These are phyloP conservation scores for Pseudocercospora vitis DNA, from an alignment of 2,329 filamentous ascomycete genomes.

Conservation along the genomic window DNA sequence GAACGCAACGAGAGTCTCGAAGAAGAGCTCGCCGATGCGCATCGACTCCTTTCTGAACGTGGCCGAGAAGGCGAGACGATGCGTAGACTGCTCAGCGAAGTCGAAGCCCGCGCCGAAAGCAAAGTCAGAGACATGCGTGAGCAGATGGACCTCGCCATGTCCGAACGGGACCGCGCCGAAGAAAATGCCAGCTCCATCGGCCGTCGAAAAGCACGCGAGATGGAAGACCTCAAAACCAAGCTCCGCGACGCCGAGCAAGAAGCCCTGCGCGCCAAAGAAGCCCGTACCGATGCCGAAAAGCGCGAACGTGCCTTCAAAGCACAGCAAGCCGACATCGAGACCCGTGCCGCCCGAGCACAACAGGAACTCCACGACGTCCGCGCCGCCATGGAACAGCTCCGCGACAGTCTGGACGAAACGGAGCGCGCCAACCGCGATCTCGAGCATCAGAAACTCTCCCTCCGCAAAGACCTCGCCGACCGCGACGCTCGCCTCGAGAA, in stretches of 20 bases:
- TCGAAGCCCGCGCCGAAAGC: slow-evolving; percentile 76
- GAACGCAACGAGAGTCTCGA: slow-evolving; percentile 81
- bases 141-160: slow-evolving; percentile 83
- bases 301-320: slow-evolving; percentile 72
- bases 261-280: slow-evolving; percentile 67
- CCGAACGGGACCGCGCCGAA: slow-evolving; percentile 89
- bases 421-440: slow-evolving; percentile 81
- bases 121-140: slow-evolving; percentile 86
- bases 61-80: slow-evolving; percentile 93
- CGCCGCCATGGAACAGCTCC: slow-evolving; percentile 72
- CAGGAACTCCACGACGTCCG: slow-evolving; percentile 76
- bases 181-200: slow-evolving; percentile 81
- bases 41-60: slow-evolving; percentile 80
- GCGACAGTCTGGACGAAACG: slow-evolving; percentile 79
- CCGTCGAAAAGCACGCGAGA: slow-evolving; percentile 73
- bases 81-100: slow-evolving; percentile 81
- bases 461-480: slow-evolving; percentile 21
- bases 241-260: slow-evolving; percentile 80
- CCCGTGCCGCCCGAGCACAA: slow-evolving; percentile 64
- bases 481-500: slow-evolving; percentile 28
- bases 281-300: slow-evolving; percentile 74
- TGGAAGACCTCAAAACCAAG: slow-evolving; percentile 79
- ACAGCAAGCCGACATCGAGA: slow-evolving; percentile 74
- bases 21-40: slow-evolving; percentile 87
- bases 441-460: slow-evolving; percentile 71